Evolutionary conservation across 148 eudicot species (phyloP), one percentile per base, ranked within the genome.

Genomic region (Bassia scoparia): DNA sequence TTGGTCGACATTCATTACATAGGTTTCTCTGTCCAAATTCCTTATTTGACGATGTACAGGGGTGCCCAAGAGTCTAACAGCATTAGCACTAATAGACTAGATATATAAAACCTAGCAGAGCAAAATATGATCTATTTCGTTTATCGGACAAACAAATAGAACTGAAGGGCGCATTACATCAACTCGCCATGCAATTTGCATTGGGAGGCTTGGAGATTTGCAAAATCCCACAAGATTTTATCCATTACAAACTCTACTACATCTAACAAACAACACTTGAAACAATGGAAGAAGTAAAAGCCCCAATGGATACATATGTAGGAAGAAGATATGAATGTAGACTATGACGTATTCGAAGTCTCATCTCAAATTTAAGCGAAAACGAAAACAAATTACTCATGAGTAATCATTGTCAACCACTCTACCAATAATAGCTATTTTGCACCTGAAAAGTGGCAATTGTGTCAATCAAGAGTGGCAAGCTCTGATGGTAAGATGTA

Each of bases 341-440:
- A n/a, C n/a, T n/a, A n/a, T n/a, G 18, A 50, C 41, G 63, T 24
- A 20, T 29, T 5, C n/a, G n/a, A n/a, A 58, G n/a, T 15, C 67
- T 37, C 21, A 6, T 79, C 63, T 79, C 59, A 80, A 55, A 80
- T 72, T 75, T 61, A 68, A 67, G 72, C 26, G 72, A 82, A 81
- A 59, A 79, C 77, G 75, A 54, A 69, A 84, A 84, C 64, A 81
- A 69, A 77, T 83, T 70, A 38, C 84, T 80, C 6, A 64, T 49
- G 34, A 71, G 21, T 80, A 80, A 56, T 83, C 75, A 62, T 81
- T 80, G 38, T 83, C 86, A 9, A 83, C 86, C 82, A 83, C 81
- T 53, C 81, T 83, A 83, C 84, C 75, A 80, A 75, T 74, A 80
- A 74, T 83, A 83, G 86, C 84, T 81, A 61, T 50, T 74, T 78